These are phyloP conservation scores for Hypoxylon sp. DNA, from an alignment of 2,329 filamentous ascomycete species.

Conservation along the genomic window DNA sequence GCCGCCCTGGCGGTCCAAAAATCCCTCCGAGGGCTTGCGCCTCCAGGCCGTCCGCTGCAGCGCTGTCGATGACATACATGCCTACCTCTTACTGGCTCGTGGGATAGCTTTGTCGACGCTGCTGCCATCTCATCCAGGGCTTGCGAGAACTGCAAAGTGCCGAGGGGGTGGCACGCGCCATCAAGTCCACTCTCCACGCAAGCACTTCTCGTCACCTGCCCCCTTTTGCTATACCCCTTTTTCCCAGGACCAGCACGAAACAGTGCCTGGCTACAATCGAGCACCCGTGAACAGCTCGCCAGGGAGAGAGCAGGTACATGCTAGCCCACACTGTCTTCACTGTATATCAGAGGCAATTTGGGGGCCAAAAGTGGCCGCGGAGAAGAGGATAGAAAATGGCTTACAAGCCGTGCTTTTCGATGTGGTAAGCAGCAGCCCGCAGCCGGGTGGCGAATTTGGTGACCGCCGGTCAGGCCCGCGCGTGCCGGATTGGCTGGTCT, in stretches of 20 bases:
- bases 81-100: neutral
- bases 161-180: constrained; percentile 7
- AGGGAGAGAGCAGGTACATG: constrained; percentile 6
- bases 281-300: constrained; percentile 10
- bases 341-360: neutral
- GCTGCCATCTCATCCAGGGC: neutral
- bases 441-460: constrained; percentile 18
- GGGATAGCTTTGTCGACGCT: neutral
- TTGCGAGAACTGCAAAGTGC: neutral
- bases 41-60: constrained; percentile 7
- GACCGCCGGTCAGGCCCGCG: constrained; percentile 31
- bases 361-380: neutral
- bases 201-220: constrained; percentile 28
- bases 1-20: constrained; percentile 13
- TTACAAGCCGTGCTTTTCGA: neutral
- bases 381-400: neutral
- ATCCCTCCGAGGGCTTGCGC: constrained; percentile 30
- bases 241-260: too few species aligned
- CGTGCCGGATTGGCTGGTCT: constrained; percentile 21
- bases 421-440: neutral
- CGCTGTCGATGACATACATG: constrained; percentile 11
- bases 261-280: neutral
- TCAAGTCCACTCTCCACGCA: constrained; percentile 15
- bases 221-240: constrained; percentile 4
- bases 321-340: neutral